Evolutionary conservation across 331 rosid genomes (phyloP), one percentile per base, ranked within the genome.

Genomic region (Rosa hybrid): DNA sequence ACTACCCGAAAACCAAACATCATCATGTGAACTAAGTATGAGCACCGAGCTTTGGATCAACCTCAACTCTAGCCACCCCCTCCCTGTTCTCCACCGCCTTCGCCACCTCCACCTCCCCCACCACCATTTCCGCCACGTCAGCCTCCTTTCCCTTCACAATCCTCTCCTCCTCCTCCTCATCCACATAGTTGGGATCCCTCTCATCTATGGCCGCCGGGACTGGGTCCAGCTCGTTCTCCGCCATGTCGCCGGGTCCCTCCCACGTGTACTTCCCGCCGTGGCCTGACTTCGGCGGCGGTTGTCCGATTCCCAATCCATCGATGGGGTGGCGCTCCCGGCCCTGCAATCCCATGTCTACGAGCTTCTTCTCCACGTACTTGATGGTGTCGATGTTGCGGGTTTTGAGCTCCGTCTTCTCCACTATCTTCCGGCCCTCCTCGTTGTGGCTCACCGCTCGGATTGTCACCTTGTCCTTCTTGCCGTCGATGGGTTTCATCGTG

Each of bases 241-340:
- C 88, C 74, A 78, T 1, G 44, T 73, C 88, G 2, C n/a, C 79
- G 0, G 98, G 98, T 2, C 98, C 98, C 38, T 91, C 95, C 98
- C 98, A 92, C 0, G 97, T 94, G 87, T 75, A 94, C 92, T 89
- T 94, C 2, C 97, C 98, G 0, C 97, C 98, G 42, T 74, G 92
- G 27, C 98, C 98, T 0, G 89, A 84, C 88, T 94, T 94, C 0
- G 90, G 88, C 3, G 97, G 96, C 2, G 82, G 88, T 56, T 56
- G 59, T 0, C 86, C 80, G 11, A 92, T 83, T 0, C 93, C 87
- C 1, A 75, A 73, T 8, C 92, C 91, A 51, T 89, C 83, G 4
- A 65, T 83, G 0, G 98, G 92, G 89, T 90, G 98, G 75, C 98
- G 97, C 0, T 94, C 98, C 62, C 80, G 39, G 6, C 97, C 86